Conservation (phyloP, 2,329 filamentous ascomycete species). For the Taxawa tesnikishii region DNA sequence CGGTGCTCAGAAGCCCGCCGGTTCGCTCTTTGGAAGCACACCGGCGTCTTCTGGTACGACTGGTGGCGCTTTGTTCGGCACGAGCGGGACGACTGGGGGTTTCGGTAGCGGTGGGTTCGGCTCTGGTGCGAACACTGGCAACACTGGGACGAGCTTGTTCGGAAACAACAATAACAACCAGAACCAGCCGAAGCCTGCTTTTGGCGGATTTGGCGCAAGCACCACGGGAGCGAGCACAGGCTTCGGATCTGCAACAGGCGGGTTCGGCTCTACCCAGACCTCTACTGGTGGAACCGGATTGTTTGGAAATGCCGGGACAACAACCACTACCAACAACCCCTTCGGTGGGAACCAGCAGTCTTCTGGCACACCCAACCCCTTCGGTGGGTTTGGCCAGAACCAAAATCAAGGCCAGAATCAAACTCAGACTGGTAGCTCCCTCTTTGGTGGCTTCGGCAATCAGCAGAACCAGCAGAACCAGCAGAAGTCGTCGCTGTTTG, state of each 20-base stretch:
- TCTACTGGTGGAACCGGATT: conserved; percentile 14
- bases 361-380: conserved; percentile 9
- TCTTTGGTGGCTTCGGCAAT: conserved; percentile 17
- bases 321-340: conserved; percentile 15
- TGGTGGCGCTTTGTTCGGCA: conserved; percentile 17
- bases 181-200: conserved; percentile 11
- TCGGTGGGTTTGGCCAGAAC: conserved; percentile 13
- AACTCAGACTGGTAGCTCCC: conserved; percentile 12
- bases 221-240: conserved; percentile 1
- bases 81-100: conserved; percentile 17
- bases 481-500: conserved; percentile 12
- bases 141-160: conserved; percentile 7
- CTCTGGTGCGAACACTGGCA: conserved; percentile 11
- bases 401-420: conserved; percentile 9
- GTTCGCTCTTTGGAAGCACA: conserved; percentile 11
- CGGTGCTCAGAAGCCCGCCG: conserved; percentile 13
- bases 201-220: conserved; percentile 8
- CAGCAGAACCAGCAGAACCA: conserved; percentile 13
- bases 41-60: conserved; percentile 11
- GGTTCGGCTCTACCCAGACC: conserved; percentile 10
- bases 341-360: conserved; percentile 19
- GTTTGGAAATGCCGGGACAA: conserved; percentile 29
- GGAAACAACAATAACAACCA: conserved; percentile 8
- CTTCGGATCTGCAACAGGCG: conserved; percentile 6
- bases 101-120: conserved; percentile 14